phyloP scores from a whole-genome alignment of 495 filamentous ascomycete species.

The Bacidia gigantensis region DNA sequence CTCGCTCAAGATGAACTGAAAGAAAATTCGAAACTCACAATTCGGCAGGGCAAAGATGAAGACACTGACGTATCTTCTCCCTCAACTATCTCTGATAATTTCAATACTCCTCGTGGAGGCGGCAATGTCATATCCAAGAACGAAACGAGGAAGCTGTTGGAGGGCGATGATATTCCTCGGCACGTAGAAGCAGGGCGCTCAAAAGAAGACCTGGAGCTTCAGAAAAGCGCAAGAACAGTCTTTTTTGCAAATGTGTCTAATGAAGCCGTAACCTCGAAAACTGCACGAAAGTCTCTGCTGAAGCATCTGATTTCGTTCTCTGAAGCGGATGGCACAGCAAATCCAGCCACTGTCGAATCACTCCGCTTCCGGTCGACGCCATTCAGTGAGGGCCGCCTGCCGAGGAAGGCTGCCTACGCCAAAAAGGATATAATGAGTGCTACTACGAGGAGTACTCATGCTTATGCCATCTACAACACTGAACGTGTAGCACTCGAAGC shows the following conservation, averaged over 20 bases:
- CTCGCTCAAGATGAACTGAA: not conserved
- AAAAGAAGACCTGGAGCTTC: slow-evolving; percentile 42
- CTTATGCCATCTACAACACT: slow-evolving; percentile 79
- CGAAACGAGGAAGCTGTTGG: slow-evolving; percentile 4
- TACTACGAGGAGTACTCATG: slow-evolving; percentile 87
- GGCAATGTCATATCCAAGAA: too few relatives aligned
- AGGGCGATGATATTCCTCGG: slow-evolving; percentile 29
- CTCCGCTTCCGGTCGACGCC: slow-evolving; percentile 88
- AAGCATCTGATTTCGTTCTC: slow-evolving; percentile 50
- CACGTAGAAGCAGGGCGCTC: slow-evolving; percentile 41
- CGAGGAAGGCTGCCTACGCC: slow-evolving; percentile 81
- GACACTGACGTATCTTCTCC: not conserved
- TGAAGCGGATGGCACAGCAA: slow-evolving; percentile 29
- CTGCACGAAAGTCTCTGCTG: slow-evolving; percentile 60
- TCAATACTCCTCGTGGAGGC: too few relatives aligned
- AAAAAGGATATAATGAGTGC: slow-evolving; percentile 68
- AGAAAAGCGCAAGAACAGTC: slow-evolving; percentile 80
- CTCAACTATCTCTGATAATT: too few relatives aligned
- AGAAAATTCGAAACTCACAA: not conserved
- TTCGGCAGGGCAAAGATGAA: not conserved
- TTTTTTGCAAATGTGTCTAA: slow-evolving; percentile 88
- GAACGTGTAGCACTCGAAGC: slow-evolving; percentile 60
- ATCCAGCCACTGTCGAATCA: slow-evolving; percentile 55
- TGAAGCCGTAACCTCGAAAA: slow-evolving; percentile 64
- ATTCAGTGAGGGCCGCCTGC: slow-evolving; percentile 56